Evolutionary conservation across 2,329 filamentous ascomycete species (phyloP), one percentile per base, ranked within the genome.

Genomic region (Camptophora hylomeconis): DNA sequence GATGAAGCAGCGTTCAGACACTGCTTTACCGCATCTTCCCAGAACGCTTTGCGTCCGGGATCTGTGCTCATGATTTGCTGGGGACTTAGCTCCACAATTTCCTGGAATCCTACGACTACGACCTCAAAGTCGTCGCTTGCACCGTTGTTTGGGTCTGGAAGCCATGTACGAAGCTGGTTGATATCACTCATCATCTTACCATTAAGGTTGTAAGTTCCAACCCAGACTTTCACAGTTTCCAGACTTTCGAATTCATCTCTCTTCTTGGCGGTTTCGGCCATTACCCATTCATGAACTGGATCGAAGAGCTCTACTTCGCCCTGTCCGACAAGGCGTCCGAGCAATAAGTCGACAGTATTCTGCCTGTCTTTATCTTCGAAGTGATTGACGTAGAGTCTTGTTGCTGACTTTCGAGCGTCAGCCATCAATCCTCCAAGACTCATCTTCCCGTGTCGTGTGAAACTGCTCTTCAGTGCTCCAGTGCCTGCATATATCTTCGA

Each of bases 61-160:
- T 98, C 87, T 36, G 86, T 95, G 41, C 92, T 93, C 84, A 98
- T 94, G 48, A 98, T 95, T 48, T 98, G 89, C 51, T 95, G 87
- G 10, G 92, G 89, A 45, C 83, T 94, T 25, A 98, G 62, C 48
- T 93, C 82, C n/a, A 98, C 89, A 38, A 98, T 95, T 54, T 98
- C 89, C 50, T 98, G 89, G 45, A 98, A 95, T 0, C 83, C 89
- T 10, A 94, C 76, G 5, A 80, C 84, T 28, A 92, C 75, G 20
- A 98, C 80, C 34, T 87, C 80, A 5, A 89, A 86, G 36, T 80
- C 73, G n/a, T 63, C 58, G 11, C 53, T 44, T n/a, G n/a, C n/a
- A 26, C 70, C 63, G 3, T 72, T 53, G 4, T 71, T 66, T 3
- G 67, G 57, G 47, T 80, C 84, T n/a, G n/a, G n/a, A 3, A 98